Evolutionary conservation across 257 asterid genomes (phyloP).

Genomic region (Voacanga thouarsii): DNA sequence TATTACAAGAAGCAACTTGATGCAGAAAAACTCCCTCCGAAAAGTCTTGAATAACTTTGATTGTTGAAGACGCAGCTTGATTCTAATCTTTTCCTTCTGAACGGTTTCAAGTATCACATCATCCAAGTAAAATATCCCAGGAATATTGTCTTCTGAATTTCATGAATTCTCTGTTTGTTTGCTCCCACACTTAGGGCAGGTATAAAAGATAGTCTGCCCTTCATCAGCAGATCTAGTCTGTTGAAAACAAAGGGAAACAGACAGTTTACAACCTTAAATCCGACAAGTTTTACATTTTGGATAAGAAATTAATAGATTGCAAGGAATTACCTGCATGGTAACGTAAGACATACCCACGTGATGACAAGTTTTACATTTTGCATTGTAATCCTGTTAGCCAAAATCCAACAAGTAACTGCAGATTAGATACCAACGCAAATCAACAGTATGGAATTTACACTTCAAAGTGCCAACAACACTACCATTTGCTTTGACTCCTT

Average conservation of each 20-base stretch:
- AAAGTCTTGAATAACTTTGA: neutral
- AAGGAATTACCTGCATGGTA: constrained; percentile 69
- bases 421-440: neutral
- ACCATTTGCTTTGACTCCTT: constrained; percentile 90
- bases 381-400: constrained; percentile 67
- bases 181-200: constrained; percentile 74
- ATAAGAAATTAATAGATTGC: neutral
- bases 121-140: neutral
- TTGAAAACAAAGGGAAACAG: neutral
- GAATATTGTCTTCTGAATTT: constrained; percentile 16
- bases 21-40: neutral
- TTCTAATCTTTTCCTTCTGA: neutral
- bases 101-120: neutral
- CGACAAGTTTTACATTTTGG: no score
- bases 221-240: constrained; percentile 97
- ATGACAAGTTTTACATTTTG: constrained; percentile 84
- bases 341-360: constrained; percentile 80
- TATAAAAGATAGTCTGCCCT: constrained; percentile 91
- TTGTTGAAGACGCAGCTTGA: neutral
- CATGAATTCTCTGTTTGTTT: constrained; percentile 80
- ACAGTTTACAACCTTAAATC: constrained; percentile 3
- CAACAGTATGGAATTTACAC: neutral
- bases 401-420: constrained; percentile 4
- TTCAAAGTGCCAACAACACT: constrained; percentile 17
- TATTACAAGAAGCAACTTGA: neutral